Evolutionary conservation across 1,139 yeast genomes (phyloP), one percentile per base, ranked within the genome.

Genomic region (Hemisphaericaspora xylofermentans): DNA sequence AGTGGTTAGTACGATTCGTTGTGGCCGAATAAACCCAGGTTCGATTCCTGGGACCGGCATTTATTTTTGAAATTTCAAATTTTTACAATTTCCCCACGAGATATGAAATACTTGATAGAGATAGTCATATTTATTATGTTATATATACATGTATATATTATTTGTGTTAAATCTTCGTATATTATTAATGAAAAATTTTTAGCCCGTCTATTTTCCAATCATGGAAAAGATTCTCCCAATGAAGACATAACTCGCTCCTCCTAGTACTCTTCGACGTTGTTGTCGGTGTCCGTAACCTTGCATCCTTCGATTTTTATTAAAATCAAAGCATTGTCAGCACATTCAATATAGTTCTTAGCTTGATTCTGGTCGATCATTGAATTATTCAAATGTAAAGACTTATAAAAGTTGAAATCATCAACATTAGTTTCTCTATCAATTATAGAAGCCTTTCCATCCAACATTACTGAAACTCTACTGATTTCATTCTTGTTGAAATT

Each of bases 201-300:
- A n/a, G n/a, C n/a, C n/a, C n/a, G n/a, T n/a, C n/a, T n/a, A n/a
- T n/a, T n/a, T n/a, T n/a, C n/a, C n/a, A n/a, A n/a, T n/a, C n/a
- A n/a, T n/a, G n/a, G n/a, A n/a, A n/a, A n/a, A n/a, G n/a, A n/a
- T n/a, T n/a, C n/a, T n/a, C n/a, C n/a, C n/a, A n/a, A n/a, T n/a
- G n/a, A n/a, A n/a, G n/a, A n/a, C n/a, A n/a, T n/a, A n/a, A n/a
- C n/a, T n/a, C n/a, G n/a, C 9, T 26, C 6, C 4, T 13, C 13
- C 45, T 53, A 63, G 50, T 68, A 80, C 49, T 72, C 68, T 42
- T 71, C 67, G 25, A 85, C 77, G 47, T 86, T 80, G 63, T 88
- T 83, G 40, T 82, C 78, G 13, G 82, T 76, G 55, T 89, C 96
- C 8, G 95, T 86, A n/a, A 88, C 87, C 56, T 84, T 84, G 29